A percentile compares a stretch with the other conserved stretches of the same genome.
Conservation (phyloP, 2,329 filamentous ascomycete genomes). For the Aureobasidium pullulans region DNA sequence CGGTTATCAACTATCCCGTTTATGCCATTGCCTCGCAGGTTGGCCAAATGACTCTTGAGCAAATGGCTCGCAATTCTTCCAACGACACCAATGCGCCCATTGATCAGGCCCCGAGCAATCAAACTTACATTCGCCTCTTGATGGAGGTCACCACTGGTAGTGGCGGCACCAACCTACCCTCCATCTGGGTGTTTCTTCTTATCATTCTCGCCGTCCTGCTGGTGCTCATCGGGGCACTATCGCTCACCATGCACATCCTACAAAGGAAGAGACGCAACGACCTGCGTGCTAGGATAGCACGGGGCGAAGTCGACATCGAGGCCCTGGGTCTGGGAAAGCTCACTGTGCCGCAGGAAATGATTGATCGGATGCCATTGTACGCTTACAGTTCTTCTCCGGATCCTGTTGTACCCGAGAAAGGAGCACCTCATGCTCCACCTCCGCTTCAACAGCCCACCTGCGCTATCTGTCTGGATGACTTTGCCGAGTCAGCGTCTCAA, state of each 20-base stretch:
- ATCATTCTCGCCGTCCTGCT: constrained; percentile 65
- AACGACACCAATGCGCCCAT: constrained; percentile 50
- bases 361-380: constrained; percentile 71
- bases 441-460: constrained; percentile 69
- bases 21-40: constrained; percentile 68
- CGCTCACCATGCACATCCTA: constrained; percentile 65
- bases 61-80: constrained; percentile 70
- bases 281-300: constrained; percentile 62
- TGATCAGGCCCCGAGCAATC: constrained; percentile 21
- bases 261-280: constrained; percentile 63
- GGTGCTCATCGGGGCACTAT: constrained; percentile 59
- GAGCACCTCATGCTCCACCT: constrained; percentile 14
- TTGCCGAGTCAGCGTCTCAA: constrained; percentile 58
- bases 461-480: constrained; percentile 84
- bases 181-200: constrained; percentile 71
- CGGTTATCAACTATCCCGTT: constrained; percentile 65
- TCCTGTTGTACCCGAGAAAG: background rate
- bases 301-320: constrained; percentile 80
- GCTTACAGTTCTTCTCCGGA: constrained; percentile 49
- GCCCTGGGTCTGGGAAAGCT: constrained; percentile 76
- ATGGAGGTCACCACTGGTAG: constrained; percentile 42
- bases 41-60: constrained; percentile 61
- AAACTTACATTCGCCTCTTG: constrained; percentile 47
- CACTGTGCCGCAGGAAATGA: constrained; percentile 63
- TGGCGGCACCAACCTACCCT: constrained; percentile 45